A percentile compares a stretch with the other conserved stretches of the same genome.
Evolutionary conservation across 768 basidiomycete genomes (phyloP).

Genomic region (Mrakia frigida): DNA sequence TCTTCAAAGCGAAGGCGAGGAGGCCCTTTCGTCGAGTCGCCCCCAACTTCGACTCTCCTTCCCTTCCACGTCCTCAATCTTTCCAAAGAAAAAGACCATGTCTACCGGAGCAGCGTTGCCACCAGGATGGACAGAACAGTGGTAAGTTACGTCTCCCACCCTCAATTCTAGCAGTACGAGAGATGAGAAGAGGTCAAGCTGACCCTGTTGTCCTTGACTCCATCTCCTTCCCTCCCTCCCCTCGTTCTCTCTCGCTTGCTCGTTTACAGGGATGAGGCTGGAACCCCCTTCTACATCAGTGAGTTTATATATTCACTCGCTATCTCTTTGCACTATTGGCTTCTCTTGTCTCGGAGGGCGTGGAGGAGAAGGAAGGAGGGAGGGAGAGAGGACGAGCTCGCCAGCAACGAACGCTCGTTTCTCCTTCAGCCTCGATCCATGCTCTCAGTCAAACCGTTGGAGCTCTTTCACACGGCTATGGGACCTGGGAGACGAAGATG

Average conservation of each 20-base stretch:
- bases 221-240: background rate
- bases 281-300: conserved; percentile 33
- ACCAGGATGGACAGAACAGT: conserved; percentile 1
- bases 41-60: too few relatives aligned
- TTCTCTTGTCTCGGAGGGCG: background rate
- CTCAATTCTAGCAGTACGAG: background rate
- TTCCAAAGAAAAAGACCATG: background rate
- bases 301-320: background rate
- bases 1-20: too few relatives aligned
- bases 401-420: background rate
- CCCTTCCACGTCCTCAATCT: background rate
- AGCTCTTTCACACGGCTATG: too few relatives aligned
- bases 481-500: too few relatives aligned
- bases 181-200: background rate
- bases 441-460: background rate
- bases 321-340: background rate
- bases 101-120: background rate
- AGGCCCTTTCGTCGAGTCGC: too few relatives aligned
- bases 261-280: conserved; percentile 23
- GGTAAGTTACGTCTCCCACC: background rate
- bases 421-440: background rate
- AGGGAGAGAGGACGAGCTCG: background rate
- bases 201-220: background rate
- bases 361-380: background rate
- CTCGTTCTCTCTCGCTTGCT: background rate